These are phyloP conservation scores for Lolium multiflorum DNA, from an alignment of 176 grass and related monocot species.

Conservation along the genomic window DNA sequence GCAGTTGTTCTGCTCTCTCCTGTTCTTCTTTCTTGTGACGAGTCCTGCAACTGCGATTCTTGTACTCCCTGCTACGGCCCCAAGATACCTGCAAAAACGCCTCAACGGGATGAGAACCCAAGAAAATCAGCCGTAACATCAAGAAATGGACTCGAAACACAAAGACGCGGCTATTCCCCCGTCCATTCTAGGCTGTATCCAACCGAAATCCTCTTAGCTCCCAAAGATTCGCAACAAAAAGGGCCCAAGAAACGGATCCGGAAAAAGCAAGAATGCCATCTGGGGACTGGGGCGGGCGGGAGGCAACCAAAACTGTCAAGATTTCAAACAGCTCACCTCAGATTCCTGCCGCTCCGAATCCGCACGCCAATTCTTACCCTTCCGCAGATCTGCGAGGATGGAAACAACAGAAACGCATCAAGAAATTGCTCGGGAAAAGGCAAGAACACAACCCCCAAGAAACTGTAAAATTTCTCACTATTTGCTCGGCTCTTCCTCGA, in stretches of 20 bases:
- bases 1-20: no score
- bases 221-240: not conserved
- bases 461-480: constrained; percentile 29
- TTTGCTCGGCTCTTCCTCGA: constrained; percentile 18
- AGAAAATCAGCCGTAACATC: not conserved
- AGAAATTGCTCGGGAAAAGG: not conserved
- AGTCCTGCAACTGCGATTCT: no score
- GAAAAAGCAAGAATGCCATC: not conserved
- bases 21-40: no score
- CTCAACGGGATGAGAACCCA: constrained; percentile 7
- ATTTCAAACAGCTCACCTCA: constrained; percentile 24
- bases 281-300: not conserved
- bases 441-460: not conserved
- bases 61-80: no score
- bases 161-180: not conserved
- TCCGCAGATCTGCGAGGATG: constrained; percentile 1
- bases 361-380: not conserved
- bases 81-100: constrained; percentile 13
- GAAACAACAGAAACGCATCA: constrained; percentile 8
- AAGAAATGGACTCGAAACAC: constrained; percentile 16
- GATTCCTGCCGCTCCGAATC: not conserved
- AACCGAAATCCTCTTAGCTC: not conserved
- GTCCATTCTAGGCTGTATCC: not conserved
- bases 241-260: not conserved
- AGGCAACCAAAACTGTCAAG: constrained; percentile 24